Conservation (phyloP, 192 early-diverging fungal species). For the Umbelopsis ramanniana region DNA sequence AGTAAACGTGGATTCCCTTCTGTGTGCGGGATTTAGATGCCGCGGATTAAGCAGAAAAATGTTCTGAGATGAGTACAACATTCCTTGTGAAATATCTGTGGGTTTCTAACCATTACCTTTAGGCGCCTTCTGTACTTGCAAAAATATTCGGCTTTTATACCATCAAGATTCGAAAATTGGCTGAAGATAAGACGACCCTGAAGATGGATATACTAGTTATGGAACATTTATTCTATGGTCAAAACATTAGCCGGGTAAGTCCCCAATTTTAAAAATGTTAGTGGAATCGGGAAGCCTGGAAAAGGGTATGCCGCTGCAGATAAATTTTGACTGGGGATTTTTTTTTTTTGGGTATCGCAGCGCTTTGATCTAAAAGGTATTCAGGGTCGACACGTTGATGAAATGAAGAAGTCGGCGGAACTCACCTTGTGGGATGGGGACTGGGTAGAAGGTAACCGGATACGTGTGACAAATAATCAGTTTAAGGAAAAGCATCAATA, state of each 20-base stretch:
- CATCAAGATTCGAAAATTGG: slow-evolving; percentile 77
- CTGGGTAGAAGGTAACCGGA: slow-evolving; percentile 63
- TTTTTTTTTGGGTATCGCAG: slow-evolving; percentile 36
- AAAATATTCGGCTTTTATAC: slow-evolving; percentile 93
- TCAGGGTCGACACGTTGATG: slow-evolving; percentile 60
- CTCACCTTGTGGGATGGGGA: slow-evolving; percentile 71
- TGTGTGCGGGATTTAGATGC: no score
- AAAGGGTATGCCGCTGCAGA: background rate
- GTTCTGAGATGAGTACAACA: no score
- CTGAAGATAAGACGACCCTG: slow-evolving; percentile 63
- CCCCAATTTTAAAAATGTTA: slow-evolving; percentile 42
- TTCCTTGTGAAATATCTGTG: background rate
- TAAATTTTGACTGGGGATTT: background rate
- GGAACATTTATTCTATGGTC: slow-evolving; percentile 91
- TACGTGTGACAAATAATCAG: background rate
- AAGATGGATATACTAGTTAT: slow-evolving; percentile 92
- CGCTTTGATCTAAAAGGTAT: slow-evolving; percentile 82
- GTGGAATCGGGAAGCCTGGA: no score
- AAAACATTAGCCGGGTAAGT: slow-evolving; percentile 65
- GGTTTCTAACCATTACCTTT: slow-evolving; percentile 1
- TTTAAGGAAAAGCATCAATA: background rate
- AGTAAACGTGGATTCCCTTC: no score
- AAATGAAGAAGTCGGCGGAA: slow-evolving; percentile 40
- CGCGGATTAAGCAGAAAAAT: no score
- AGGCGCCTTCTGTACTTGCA: slow-evolving; percentile 74